Base-by-base conservation (phyloP, 352 stramenopile species). In the Phytophthora lateralis region DNA sequence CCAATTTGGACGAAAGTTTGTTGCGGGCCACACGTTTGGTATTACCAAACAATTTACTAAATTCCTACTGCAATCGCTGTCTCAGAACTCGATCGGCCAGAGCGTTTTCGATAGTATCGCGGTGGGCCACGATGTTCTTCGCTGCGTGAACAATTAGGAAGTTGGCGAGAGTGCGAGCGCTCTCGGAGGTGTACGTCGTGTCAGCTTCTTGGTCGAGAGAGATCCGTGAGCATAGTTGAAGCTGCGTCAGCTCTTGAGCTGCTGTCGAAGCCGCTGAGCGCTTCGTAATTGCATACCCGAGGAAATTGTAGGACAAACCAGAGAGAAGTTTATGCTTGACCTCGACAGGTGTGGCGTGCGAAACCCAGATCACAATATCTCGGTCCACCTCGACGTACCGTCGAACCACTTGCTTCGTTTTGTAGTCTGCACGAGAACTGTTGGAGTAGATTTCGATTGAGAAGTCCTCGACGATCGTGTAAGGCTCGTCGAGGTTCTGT, bases 401-500 rank as follows among this genome's bases (percentile, higher is more conserved):
- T 14, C 78, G 72, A 38, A 86, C 56, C 29, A 90, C 70, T 55
- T 87, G 76, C 61, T 85, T 76, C 5, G 81, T 72, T 17, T 73
- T 70, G 59, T 85, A 82, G 45, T 80, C 60, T 20, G 74, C 75
- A 18, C 66, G 65, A 32, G 67, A 85, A 46, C 63, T 76, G 66
- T 84, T 82, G 11, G 63, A 76, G 34, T 75, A 63, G 26, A 87
- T 58, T 63, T 90, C 78, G 7, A 86, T 49, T 15, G 76, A 73
- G 50, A 84, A 82, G 49, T 80, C 65, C 41, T 90, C 76, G 27
- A 87, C 38, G 20, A 87, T 76, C 32, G 76, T 88, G 59, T 86
- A 76, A n/a, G 81, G 67, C 21, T 75, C 76, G 20, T 69, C 61
- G 8, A 71, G 42, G 61, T 61, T 56, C 66, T 75, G 51, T 17